Evolutionary conservation across 2,329 filamentous ascomycete species (phyloP).

Genomic region (Aspergillus phoenicis): DNA sequence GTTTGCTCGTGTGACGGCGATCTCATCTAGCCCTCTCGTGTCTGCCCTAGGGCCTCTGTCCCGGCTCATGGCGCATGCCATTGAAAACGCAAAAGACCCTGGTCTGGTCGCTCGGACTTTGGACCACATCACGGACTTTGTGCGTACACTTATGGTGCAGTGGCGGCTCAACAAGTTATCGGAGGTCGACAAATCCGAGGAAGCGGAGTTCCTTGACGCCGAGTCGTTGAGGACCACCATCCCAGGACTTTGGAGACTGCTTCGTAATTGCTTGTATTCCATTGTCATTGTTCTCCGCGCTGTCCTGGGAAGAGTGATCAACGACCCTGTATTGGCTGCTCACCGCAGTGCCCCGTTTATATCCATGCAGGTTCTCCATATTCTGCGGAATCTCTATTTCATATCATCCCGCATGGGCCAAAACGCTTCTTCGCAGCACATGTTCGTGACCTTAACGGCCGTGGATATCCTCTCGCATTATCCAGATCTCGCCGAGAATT

Average conservation of each 20-base stretch:
- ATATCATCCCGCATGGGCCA: slow-evolving; percentile 74
- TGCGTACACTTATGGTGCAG: slow-evolving; percentile 65
- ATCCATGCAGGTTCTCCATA: slow-evolving; percentile 71
- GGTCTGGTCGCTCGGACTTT: slow-evolving; percentile 45
- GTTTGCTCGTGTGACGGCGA: slow-evolving; percentile 58
- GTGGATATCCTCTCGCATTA: slow-evolving; percentile 80
- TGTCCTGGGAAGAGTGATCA: slow-evolving; percentile 66
- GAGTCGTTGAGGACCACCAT: slow-evolving; percentile 69
- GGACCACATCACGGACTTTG: slow-evolving; percentile 69
- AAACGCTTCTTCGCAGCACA: slow-evolving; percentile 77
- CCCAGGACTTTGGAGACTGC: slow-evolving; percentile 71
- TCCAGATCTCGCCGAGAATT: slow-evolving; percentile 64
- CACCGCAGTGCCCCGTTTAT: slow-evolving; percentile 65
- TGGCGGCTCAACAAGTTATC: slow-evolving; percentile 78
- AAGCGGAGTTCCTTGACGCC: slow-evolving; percentile 63
- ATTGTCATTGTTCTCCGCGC: slow-evolving; percentile 74
- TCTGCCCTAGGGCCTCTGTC: slow-evolving; percentile 65
- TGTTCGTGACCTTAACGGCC: slow-evolving; percentile 78
- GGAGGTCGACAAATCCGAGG: slow-evolving; percentile 68
- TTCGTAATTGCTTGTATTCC: slow-evolving; percentile 75
- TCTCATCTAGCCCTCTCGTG: slow-evolving; percentile 61
- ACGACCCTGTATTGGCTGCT: slow-evolving; percentile 57
- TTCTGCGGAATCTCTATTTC: slow-evolving; percentile 78
- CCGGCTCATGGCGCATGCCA: slow-evolving; percentile 62
- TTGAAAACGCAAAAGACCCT: slow-evolving; percentile 58